Percentiles rank a stretch among this genome's conserved stretches.
These are phyloP conservation scores for Sphaerulina vaccinii DNA, from an alignment of 2,329 filamentous ascomycete genomes.

Conservation along the genomic window DNA sequence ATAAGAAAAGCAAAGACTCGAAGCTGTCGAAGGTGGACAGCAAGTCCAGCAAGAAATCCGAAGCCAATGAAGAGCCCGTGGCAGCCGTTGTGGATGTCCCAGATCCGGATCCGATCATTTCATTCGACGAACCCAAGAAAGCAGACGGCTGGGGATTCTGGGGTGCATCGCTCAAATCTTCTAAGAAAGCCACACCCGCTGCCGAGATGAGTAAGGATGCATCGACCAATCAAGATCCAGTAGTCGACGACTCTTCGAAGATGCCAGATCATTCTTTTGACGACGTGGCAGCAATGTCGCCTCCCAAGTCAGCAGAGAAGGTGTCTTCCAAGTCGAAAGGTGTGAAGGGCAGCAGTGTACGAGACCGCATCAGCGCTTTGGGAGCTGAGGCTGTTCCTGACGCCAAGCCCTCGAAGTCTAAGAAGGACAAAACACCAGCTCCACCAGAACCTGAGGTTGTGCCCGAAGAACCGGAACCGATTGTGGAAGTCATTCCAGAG, in stretches of 20 bases:
- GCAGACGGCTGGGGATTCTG: conserved; percentile 44
- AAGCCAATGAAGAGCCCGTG: conserved; percentile 39
- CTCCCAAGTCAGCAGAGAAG: conserved; percentile 45
- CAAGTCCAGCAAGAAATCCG: conserved; percentile 33
- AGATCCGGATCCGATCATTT: conserved; percentile 18
- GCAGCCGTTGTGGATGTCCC: conserved; percentile 21
- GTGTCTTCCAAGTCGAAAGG: conserved; percentile 44
- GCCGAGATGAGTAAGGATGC: conserved; percentile 37
- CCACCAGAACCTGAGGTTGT: conserved; percentile 34
- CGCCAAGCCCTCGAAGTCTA: conserved; percentile 36
- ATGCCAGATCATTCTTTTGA: conserved; percentile 46
- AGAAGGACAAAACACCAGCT: conserved; percentile 27
- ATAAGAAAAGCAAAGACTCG: conserved; percentile 30
- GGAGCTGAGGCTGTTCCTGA: conserved; percentile 41
- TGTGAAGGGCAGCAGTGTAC: conserved; percentile 46
- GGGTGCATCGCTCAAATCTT: conserved; percentile 47
- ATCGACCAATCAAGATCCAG: conserved; percentile 44
- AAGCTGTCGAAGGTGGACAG: conserved; percentile 30
- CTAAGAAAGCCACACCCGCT: conserved; percentile 41
- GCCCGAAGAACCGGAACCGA: conserved; percentile 21
- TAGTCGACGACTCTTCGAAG: conserved; percentile 41
- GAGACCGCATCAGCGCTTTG: conserved; percentile 54
- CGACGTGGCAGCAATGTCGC: conserved; percentile 41
- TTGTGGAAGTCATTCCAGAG: conserved; percentile 33
- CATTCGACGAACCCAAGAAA: conserved; percentile 28